Percentiles rank a stretch among this genome's conserved stretches.
phyloP scores from a whole-genome alignment of 345 rosid genomes.

The Linum trigynum region DNA sequence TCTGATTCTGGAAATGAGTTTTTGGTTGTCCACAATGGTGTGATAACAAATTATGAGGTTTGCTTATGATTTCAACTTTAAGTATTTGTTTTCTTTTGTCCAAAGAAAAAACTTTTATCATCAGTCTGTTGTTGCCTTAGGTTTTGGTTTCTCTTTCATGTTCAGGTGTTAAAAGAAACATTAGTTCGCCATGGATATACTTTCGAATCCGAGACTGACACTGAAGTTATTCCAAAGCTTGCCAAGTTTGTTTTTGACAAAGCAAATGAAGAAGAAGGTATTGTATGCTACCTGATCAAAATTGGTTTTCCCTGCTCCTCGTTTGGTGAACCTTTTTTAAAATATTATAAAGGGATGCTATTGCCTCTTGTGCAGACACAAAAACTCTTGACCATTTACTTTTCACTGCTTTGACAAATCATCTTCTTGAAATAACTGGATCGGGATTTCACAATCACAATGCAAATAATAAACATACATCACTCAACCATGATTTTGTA shows the following conservation, averaged over 20 bases:
- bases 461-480: no score
- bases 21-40: conserved; percentile 90
- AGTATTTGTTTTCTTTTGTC: neutral
- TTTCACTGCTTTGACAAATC: neutral
- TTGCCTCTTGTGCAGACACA: neutral
- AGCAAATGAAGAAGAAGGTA: conserved; percentile 78
- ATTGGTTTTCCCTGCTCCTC: neutral
- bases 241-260: conserved; percentile 83
- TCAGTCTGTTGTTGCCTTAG: neutral
- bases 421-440: no score
- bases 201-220: conserved; percentile 89
- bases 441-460: no score
- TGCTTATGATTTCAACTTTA: conserved; percentile 10
- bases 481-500: no score
- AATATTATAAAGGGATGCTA: neutral
- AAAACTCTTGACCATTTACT: neutral
- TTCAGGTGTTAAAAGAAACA: conserved; percentile 70
- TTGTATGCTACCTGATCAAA: neutral
- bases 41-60: conserved; percentile 83
- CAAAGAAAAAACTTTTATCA: neutral
- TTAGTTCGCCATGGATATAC: conserved; percentile 73
- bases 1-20: conserved; percentile 81
- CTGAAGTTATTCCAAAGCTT: conserved; percentile 95
- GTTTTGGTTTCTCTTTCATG: conserved; percentile 4
- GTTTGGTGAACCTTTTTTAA: neutral